Evolutionary conservation across 1,284 basidiomycete species (phyloP).

Genomic region (Ustilago loliicola): DNA sequence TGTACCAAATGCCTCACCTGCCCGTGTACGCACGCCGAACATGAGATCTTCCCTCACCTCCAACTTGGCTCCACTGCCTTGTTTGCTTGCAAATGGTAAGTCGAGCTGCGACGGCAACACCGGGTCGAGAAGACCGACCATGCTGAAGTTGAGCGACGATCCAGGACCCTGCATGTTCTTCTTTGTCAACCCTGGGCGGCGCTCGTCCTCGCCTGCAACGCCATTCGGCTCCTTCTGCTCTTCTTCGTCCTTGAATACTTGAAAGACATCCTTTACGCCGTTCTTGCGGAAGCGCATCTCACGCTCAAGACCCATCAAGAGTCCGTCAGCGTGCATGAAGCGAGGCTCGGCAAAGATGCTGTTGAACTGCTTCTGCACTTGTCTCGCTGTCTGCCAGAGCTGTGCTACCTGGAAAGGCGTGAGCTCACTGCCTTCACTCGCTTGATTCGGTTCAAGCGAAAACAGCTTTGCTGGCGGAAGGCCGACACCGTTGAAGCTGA

Average conservation of each 20-base stretch:
- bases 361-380: constrained; percentile 48
- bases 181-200: constrained; percentile 43
- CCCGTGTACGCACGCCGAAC: constrained; percentile 44
- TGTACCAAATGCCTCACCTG: constrained; percentile 50
- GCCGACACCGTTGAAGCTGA: constrained; percentile 39
- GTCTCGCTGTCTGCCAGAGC: constrained; percentile 44
- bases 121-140: constrained; percentile 44
- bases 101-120: constrained; percentile 21
- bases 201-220: constrained; percentile 41
- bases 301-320: constrained; percentile 38
- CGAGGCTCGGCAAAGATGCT: constrained; percentile 39
- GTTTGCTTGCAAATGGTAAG: constrained; percentile 7
- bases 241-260: constrained; percentile 33
- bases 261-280: constrained; percentile 49
- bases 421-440: background rate
- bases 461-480: constrained; percentile 45
- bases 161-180: constrained; percentile 56
- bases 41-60: constrained; percentile 30
- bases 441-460: constrained; percentile 20
- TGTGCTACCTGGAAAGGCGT: constrained; percentile 25
- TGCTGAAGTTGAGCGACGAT: constrained; percentile 53
- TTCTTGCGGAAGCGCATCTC: constrained; percentile 44
- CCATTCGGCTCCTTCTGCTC: constrained; percentile 4
- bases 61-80: constrained; percentile 1
- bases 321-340: constrained; percentile 48